Base-by-base conservation (phyloP, 768 basidiomycete genomes). In the Leccinum barrowsii region DNA sequence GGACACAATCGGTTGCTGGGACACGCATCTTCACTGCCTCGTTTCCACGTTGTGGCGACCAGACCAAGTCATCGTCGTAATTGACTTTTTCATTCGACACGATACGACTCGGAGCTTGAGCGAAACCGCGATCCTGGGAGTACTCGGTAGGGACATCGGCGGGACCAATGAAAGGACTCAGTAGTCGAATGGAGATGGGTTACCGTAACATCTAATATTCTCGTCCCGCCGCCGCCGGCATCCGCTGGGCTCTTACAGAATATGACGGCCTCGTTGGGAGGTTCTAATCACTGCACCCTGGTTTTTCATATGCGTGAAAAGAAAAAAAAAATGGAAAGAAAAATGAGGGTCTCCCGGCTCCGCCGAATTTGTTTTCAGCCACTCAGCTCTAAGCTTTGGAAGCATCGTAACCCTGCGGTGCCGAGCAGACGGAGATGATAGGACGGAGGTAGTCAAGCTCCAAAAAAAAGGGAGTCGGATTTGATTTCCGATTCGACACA, bases 401-500 rank as follows among this genome's bases (percentile, higher is more conserved):
- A 32, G 21, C 28, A 49, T 37, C 44, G 44, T 19, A 35, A 30
- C 26, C 15, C n/a, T 21, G 50, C 50, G 28, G 50, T 49, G 54
- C 22, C 22, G 34, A 32, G 22, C 15, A 15, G 22, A 22, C 44
- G 37, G 37, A n/a, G 56, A 40, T 21, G n/a, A 17, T 5, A 15
- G 0, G 26, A 17, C 22, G 2, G 15, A 7, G 35, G 19, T 24
- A 32, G 52, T 35, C 34, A 49, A 65, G 46, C 32, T 13, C 47
- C 15, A 34, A 42, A 52, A 26, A n/a, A 26, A 4, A 4, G 59
- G 54, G 30, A 28, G 28, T 55, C 50, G 32, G 34, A 50, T 24
- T 57, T 55, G 2, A 54, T 62, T 65, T 62, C 63, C 55, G 44
- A 52, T 22, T 8, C 49, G 52, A 52, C 63, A 58, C 21, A 54